Evolutionary conservation across 495 filamentous ascomycete genomes (phyloP).

Genomic region (Aspergillus ostianus): DNA sequence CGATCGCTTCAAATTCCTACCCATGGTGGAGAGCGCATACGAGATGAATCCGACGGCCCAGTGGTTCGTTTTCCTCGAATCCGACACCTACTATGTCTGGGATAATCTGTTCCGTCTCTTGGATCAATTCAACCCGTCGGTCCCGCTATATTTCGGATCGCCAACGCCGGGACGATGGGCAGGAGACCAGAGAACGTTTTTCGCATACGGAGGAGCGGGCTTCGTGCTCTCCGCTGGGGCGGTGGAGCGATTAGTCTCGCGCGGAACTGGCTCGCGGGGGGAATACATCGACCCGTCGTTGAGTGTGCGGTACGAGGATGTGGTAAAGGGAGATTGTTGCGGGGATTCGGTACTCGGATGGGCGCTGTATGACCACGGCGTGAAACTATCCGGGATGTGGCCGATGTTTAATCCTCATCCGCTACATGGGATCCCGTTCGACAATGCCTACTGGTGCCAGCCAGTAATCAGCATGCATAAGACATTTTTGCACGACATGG

Average conservation of each 20-base stretch:
- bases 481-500: constrained; percentile 26
- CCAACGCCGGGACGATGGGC: constrained; percentile 34
- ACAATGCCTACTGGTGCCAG: constrained; percentile 48
- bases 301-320: constrained; percentile 35
- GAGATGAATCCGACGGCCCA: constrained; percentile 48
- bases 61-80: constrained; percentile 65
- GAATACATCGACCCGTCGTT: constrained; percentile 20
- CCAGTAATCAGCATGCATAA: constrained; percentile 56
- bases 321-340: constrained; percentile 44
- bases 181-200: constrained; percentile 37
- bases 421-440: constrained; percentile 38
- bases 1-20: constrained; percentile 66
- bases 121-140: constrained; percentile 44
- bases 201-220: constrained; percentile 55
- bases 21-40: constrained; percentile 58
- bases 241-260: constrained; percentile 34
- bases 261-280: constrained; percentile 17
- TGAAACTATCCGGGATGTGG: constrained; percentile 46
- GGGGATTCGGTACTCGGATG: constrained; percentile 54
- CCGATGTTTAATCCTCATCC: constrained; percentile 52
- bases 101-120: constrained; percentile 58
- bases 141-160: constrained; percentile 53
- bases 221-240: constrained; percentile 52
- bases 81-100: constrained; percentile 65
- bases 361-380: constrained; percentile 42